These are phyloP conservation scores for Clavaria fumosa DNA, from an alignment of 768 basidiomycete genomes.

Conservation along the genomic window DNA sequence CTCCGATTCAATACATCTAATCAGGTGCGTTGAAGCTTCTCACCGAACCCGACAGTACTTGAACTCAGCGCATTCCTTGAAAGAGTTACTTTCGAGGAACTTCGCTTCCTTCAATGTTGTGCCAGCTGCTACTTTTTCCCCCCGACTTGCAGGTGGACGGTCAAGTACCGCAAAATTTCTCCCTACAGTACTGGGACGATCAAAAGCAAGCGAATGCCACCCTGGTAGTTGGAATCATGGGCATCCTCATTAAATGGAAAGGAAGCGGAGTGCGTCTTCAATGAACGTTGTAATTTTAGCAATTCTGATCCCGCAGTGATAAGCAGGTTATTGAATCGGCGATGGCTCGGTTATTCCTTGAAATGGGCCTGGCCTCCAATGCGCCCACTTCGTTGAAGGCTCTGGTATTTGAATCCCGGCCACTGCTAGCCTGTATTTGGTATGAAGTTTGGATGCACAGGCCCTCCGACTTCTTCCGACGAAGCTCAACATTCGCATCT, in stretches of 20 bases:
- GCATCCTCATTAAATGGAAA: slow-evolving; percentile 70
- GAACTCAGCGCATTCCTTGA: background rate
- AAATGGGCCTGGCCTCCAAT: slow-evolving; percentile 87
- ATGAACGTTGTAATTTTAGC: background rate
- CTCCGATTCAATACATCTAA: slow-evolving; percentile 90
- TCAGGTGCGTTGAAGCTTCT: slow-evolving; percentile 40
- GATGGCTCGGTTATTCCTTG: slow-evolving; percentile 66
- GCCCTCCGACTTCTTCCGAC: slow-evolving; percentile 32
- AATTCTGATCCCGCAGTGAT: background rate
- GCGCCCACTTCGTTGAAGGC: slow-evolving; percentile 79
- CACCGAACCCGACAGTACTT: background rate
- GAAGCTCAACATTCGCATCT: slow-evolving; percentile 44
- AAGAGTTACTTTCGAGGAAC: slow-evolving; percentile 97
- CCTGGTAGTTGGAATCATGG: slow-evolving; percentile 69
- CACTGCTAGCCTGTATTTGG: background rate
- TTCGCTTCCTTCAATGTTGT: slow-evolving; percentile 48
- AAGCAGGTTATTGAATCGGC: slow-evolving; percentile 39
- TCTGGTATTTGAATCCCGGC: slow-evolving; percentile 40
- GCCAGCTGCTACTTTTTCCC: slow-evolving; percentile 58
- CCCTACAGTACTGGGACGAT: slow-evolving; percentile 91
- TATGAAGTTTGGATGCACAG: slow-evolving; percentile 16
- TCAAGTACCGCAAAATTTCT: slow-evolving; percentile 72
- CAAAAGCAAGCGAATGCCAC: slow-evolving; percentile 75
- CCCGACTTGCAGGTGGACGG: slow-evolving; percentile 41
- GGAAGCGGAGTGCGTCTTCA: slow-evolving; percentile 37